A percentile compares a stretch with the other conserved stretches of the same genome.
phyloP scores from a whole-genome alignment of 2,329 filamentous ascomycete species.

The Trichoderma sp. region DNA sequence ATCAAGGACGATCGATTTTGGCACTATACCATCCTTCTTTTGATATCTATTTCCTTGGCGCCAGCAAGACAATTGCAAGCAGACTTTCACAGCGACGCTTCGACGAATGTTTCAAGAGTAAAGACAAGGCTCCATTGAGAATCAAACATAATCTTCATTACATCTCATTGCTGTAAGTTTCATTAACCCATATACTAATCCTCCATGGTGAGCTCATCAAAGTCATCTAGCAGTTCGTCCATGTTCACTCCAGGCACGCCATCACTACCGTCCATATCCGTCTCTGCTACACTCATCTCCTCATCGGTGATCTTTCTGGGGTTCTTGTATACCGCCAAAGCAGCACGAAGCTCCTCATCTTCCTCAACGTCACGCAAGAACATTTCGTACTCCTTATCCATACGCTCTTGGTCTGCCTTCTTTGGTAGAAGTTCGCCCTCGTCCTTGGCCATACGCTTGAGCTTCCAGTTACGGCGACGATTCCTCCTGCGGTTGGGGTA shows the following conservation, averaged over 20 bases:
- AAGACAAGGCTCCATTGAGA: neutral
- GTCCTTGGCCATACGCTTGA: slow-evolving; percentile 91
- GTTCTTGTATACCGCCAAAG: slow-evolving; percentile 84
- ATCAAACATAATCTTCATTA: slow-evolving; percentile 12
- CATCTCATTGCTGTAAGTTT: slow-evolving; percentile 25
- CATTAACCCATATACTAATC: slow-evolving; percentile 39
- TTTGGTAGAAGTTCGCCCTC: slow-evolving; percentile 84
- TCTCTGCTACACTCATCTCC: slow-evolving; percentile 70
- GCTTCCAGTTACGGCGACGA: slow-evolving; percentile 84
- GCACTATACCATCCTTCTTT: slow-evolving; percentile 46
- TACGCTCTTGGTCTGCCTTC: slow-evolving; percentile 83
- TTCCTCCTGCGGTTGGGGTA: slow-evolving; percentile 83
- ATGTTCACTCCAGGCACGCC: slow-evolving; percentile 69
- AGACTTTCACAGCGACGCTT: neutral
- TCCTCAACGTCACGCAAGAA: slow-evolving; percentile 97
- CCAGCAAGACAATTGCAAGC: slow-evolving; percentile 27
- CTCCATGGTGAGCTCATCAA: slow-evolving; percentile 73
- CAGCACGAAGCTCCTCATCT: slow-evolving; percentile 82
- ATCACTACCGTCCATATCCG: slow-evolving; percentile 65
- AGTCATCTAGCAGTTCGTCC: slow-evolving; percentile 86
- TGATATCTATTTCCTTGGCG: slow-evolving; percentile 33
- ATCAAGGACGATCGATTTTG: slow-evolving; percentile 33
- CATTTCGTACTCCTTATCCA: slow-evolving; percentile 94
- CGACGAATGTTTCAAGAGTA: neutral
- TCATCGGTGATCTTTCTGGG: slow-evolving; percentile 58